Base-by-base conservation (phyloP, 495 filamentous ascomycete genomes). In the Articulospora tetracladia region DNA sequence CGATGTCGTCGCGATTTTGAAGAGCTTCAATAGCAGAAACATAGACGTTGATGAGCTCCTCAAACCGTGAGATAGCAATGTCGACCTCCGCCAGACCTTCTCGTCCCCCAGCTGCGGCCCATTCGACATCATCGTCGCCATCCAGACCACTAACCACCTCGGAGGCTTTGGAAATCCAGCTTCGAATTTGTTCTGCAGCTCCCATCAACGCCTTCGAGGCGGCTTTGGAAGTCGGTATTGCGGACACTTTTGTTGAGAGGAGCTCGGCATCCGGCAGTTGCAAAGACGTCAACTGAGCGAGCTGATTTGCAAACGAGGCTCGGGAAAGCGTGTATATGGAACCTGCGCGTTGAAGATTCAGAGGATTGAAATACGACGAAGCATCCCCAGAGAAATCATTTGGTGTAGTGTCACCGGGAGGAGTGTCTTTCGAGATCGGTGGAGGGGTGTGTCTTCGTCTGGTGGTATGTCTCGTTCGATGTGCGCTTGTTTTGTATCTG, bases 61-160 rank as follows among this genome's bases (percentile, higher is more conserved):
- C 93, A 69, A 97, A 98, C 41, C 87, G 81, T 12, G 78, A 79
- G 56, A 98, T 91, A 20, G 92, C 92, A 62, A 82, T 85, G 66
- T 98, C 93, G 1, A 97, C 90, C 49, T 93, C 92, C 30, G 87
- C 91, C 46, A 97, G 77, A 10, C 91, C 92, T 68, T 97, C 92
- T 61, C 92, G 83, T 2, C 92, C 92, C 51, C 88, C 94, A 15
- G 92, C 92, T 15, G 93, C 93, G 15, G 94, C 92, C 94, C 94
- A 98, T 68, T 97, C 92, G 22, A 97, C 90, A 66, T 98, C 93
- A 73, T 98, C 94, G 61, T 97, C 93, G 15, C 91, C 87, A 70
- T 97, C 90, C 23, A 98, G 73, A 0, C 91, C 90, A 56, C 77
- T 82, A 25, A 98, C 81, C 11, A 97, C 91, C 59, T 94, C 90